Evolutionary conservation across 2,329 filamentous ascomycete species (phyloP).

Genomic region (Alternaria sp.): DNA sequence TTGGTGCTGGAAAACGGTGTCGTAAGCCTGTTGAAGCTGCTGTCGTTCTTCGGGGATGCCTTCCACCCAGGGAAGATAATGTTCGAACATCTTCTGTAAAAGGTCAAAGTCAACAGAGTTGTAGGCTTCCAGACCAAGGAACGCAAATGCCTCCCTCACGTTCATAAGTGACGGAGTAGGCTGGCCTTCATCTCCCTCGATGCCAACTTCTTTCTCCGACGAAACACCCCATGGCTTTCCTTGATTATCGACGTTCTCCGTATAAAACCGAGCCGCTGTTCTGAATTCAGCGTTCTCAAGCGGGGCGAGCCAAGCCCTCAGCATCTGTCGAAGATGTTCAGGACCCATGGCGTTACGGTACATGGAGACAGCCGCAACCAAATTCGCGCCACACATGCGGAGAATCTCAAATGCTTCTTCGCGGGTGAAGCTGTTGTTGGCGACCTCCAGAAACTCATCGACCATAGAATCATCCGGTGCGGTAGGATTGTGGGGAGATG

Average conservation of each 20-base stretch:
- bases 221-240: neutral
- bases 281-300: neutral
- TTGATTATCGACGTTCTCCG: neutral
- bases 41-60: no score
- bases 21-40: neutral
- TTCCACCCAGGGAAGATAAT: neutral
- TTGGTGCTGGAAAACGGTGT: neutral
- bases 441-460: neutral
- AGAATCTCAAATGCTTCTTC: slow-evolving; percentile 4
- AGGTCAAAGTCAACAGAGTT: neutral
- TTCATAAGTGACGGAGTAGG: neutral
- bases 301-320: neutral
- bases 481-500: neutral
- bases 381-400: slow-evolving; percentile 3
- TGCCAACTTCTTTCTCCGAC: neutral
- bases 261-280: neutral
- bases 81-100: neutral
- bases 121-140: neutral
- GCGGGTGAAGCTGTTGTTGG: neutral
- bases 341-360: slow-evolving; percentile 1
- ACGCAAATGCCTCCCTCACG: neutral
- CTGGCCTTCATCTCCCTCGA: neutral
- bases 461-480: neutral
- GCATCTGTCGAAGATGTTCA: slow-evolving; percentile 1
- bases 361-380: neutral